Evolutionary conservation across 805 yeast genomes (phyloP).

Genomic region (Myxozyma nipponensis): DNA sequence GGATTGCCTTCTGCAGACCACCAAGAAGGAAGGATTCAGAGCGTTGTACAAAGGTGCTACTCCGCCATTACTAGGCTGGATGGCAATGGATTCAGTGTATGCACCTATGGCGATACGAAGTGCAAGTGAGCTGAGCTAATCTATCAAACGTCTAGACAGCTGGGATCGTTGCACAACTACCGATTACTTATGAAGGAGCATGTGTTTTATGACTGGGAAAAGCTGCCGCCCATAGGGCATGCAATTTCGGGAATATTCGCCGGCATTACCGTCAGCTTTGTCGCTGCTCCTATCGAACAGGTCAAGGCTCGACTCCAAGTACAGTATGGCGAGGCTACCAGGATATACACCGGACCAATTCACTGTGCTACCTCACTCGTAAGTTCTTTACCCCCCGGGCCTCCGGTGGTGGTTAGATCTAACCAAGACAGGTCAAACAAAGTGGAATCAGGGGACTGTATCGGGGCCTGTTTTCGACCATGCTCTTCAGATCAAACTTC

Average conservation of each 20-base stretch:
- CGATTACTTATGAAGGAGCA: slow-evolving; percentile 61
- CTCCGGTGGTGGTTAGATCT: slow-evolving; percentile 20
- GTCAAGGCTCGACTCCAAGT: slow-evolving; percentile 86
- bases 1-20: slow-evolving; percentile 72
- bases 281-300: slow-evolving; percentile 93
- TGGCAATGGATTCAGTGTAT: slow-evolving; percentile 77
- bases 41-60: slow-evolving; percentile 90
- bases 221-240: slow-evolving; percentile 71
- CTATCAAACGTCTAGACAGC: slow-evolving; percentile 44
- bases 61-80: slow-evolving; percentile 93
- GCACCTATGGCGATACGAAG: slow-evolving; percentile 2
- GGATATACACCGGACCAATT: slow-evolving; percentile 70
- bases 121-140: background rate
- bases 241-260: slow-evolving; percentile 70
- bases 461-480: slow-evolving; percentile 78
- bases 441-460: slow-evolving; percentile 72
- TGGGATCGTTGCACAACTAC: slow-evolving; percentile 80
- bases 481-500: slow-evolving; percentile 83
- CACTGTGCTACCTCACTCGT: slow-evolving; percentile 50
- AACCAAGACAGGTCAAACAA: slow-evolving; percentile 35
- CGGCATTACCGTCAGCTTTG: slow-evolving; percentile 88
- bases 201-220: slow-evolving; percentile 55
- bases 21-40: slow-evolving; percentile 65
- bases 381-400: background rate
- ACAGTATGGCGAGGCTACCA: slow-evolving; percentile 75